phyloP scores from a whole-genome alignment of 805 yeast genomes.

The Phaffomyces opuntiae region DNA sequence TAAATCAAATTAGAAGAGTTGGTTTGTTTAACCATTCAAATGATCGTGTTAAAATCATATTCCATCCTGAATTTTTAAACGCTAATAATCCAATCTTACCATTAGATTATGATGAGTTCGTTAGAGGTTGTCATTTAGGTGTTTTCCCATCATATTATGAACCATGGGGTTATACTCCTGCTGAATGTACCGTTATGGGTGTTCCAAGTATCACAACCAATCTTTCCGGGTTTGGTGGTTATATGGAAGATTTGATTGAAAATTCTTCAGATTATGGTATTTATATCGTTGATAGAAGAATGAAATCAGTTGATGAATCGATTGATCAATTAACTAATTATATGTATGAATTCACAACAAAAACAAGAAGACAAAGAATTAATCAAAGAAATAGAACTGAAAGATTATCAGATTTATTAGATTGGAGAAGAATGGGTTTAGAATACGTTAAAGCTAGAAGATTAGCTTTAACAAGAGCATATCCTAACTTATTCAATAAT shows the following conservation, averaged over 20 bases:
- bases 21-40: conserved; percentile 83
- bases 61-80: conserved; percentile 96
- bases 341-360: conserved; percentile 83
- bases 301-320: conserved; percentile 87
- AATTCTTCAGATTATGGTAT: conserved; percentile 94
- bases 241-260: conserved; percentile 96
- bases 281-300: conserved; percentile 91
- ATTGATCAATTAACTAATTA: conserved; percentile 83
- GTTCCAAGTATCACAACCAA: conserved; percentile 96
- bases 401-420: conserved; percentile 83
- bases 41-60: conserved; percentile 89
- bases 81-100: conserved; percentile 92
- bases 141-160: conserved; percentile 98
- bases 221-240: conserved; percentile 94
- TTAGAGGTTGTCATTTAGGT: conserved; percentile 95
- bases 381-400: conserved; percentile 97
- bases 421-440: conserved; percentile 97
- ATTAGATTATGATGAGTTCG: conserved; percentile 94
- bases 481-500: conserved; percentile 67
- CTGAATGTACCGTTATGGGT: conserved; percentile 99
- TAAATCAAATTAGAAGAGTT: conserved; percentile 87
- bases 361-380: conserved; percentile 93
- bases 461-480: conserved; percentile 85
- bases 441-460: conserved; percentile 95
- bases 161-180: conserved; percentile 99